Conservation (phyloP, 2,329 filamentous ascomycete species). For the Fusarium armeniacum region DNA sequence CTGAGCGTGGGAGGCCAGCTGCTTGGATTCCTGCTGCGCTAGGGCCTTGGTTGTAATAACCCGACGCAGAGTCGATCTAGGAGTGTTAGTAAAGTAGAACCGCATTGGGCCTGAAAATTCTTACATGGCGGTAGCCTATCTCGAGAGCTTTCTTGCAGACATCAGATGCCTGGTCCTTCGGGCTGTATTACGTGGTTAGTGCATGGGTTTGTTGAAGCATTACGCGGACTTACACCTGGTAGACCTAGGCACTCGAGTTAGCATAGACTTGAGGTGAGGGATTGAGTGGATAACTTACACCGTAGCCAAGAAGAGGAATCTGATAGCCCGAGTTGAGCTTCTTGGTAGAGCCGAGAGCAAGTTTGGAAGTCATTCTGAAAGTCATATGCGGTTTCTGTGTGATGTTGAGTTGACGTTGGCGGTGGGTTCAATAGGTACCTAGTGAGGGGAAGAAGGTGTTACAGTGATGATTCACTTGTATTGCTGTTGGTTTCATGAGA, state of each 20-base stretch:
- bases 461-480: constrained; percentile 20
- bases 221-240: constrained; percentile 61
- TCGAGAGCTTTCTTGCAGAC: constrained; percentile 62
- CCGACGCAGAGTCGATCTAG: constrained; percentile 67
- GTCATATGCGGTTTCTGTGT: constrained; percentile 24
- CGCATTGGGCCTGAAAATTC: constrained; percentile 13
- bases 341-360: constrained; percentile 62
- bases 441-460: constrained; percentile 29
- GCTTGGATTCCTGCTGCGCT: constrained; percentile 62
- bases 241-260: constrained; percentile 58
- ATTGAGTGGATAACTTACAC: constrained; percentile 57
- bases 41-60: constrained; percentile 65
- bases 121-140: constrained; percentile 67
- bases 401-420: constrained; percentile 8
- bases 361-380: constrained; percentile 61
- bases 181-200: constrained; percentile 45
- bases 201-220: constrained; percentile 22
- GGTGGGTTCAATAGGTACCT: neutral
- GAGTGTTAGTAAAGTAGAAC: neutral
- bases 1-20: constrained; percentile 59
- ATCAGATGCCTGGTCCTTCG: constrained; percentile 52
- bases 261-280: neutral
- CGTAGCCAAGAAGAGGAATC: constrained; percentile 67
- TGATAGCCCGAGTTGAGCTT: constrained; percentile 69
- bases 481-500: neutral